These are phyloP conservation scores for Coemansia sp. DNA, from an alignment of 192 early-diverging fungal species.

Conservation along the genomic window DNA sequence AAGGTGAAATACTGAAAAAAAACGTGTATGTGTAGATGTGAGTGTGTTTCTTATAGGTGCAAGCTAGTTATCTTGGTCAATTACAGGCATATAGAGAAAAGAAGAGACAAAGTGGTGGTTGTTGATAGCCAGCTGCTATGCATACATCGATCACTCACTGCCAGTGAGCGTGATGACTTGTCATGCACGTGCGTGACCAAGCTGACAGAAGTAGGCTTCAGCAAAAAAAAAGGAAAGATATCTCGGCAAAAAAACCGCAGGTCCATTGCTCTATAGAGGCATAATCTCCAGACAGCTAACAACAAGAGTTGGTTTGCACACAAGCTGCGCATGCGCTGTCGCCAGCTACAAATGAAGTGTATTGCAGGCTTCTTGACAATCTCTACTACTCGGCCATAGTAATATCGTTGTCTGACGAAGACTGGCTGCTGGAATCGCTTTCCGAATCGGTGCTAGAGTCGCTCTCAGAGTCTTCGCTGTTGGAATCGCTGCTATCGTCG, in stretches of 20 bases:
- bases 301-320: too few relatives aligned
- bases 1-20: too few relatives aligned
- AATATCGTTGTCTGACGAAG: neutral
- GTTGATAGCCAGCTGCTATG: neutral
- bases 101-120: neutral
- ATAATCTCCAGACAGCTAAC: too few relatives aligned
- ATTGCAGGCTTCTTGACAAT: too few relatives aligned
- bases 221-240: too few relatives aligned
- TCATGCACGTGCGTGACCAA: neutral
- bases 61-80: neutral
- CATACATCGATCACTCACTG: neutral
- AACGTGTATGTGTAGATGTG: neutral
- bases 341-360: too few relatives aligned
- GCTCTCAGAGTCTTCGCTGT: neutral
- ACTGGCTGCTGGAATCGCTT: neutral
- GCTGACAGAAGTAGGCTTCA: neutral
- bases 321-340: too few relatives aligned
- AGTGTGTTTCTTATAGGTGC: neutral
- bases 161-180: neutral
- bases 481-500: slow-evolving; percentile 1
- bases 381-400: neutral
- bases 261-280: too few relatives aligned
- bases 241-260: too few relatives aligned
- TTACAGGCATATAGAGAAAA: neutral
- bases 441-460: slow-evolving; percentile 2